Base-by-base conservation (phyloP, 1,284 basidiomycete species). In the Abortiporus biennis region DNA sequence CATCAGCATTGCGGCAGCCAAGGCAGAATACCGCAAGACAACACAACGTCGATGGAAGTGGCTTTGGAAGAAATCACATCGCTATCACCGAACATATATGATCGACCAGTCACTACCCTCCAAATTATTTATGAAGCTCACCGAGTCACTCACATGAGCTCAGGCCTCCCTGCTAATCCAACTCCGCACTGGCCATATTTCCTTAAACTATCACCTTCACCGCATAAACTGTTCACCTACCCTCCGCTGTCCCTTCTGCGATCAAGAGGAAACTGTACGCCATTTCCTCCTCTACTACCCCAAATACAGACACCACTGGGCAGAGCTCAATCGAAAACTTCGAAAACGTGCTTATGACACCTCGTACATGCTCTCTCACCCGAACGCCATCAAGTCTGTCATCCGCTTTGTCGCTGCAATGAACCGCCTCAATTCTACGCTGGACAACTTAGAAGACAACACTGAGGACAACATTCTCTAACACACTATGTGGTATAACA, bases 281-380 rank as follows among this genome's bases (percentile, higher is more conserved):
- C 59, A 62, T 44, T 62, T 47, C 47, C 44, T 63, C 5, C 40
- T 61, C 4, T 21, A 40, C 0, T 62, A 57, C 47, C 51, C 51
- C 0, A 44, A n/a, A 29, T 42, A 38, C 22, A 16, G 22, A 8
- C 25, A 36, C 8, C 6, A 24, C 16, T 29, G 30, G 6, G n/a
- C 6, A 4, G 38, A 13, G 17, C 13, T 44, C 27, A 17, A 11
- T 19, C 23, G 20, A 6, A 23, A 39, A 29, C 4, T 35, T n/a
- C 36, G 46, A 6, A 9, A 24, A 2, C 13, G 12, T 13, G 34
- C 38, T 2, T 6, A 11, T 2, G 39, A 36, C 4, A 12, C 45
- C 1, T 12, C 31, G 32, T 11, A 6, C 23, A 34, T 50, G 3
- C 39, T 50, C 19, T 20, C 20, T 3, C 15, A 31, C 33, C 40